Conservation (phyloP, 1,139 yeast species). For the Eremothecium cymbalariae region DNA sequence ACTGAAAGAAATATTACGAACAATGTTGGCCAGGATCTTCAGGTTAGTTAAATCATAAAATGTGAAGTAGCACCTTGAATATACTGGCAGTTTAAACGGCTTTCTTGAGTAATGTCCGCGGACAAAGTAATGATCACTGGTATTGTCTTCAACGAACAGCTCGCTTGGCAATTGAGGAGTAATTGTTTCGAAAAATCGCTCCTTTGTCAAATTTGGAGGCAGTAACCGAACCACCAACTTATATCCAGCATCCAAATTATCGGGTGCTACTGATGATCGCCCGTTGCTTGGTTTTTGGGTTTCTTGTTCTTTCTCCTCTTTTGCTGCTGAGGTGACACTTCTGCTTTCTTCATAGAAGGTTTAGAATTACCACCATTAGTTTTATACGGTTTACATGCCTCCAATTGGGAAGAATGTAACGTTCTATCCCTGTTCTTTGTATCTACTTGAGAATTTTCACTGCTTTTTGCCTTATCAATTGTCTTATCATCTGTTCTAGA, state of each 20-base stretch:
- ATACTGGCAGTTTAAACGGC: conserved; percentile 26
- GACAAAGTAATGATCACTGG: conserved; percentile 23
- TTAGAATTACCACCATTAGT: too few species aligned
- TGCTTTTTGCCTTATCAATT: too few species aligned
- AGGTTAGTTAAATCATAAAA: conserved; percentile 18
- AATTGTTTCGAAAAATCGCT: conserved; percentile 19
- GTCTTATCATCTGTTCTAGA: too few species aligned
- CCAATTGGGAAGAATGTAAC: too few species aligned
- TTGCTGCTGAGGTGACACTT: too few species aligned
- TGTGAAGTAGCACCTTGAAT: conserved; percentile 29
- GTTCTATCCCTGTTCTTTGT: too few species aligned
- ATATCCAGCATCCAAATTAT: conserved; percentile 5
- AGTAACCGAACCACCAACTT: conserved; percentile 28
- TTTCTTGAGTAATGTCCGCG: conserved; percentile 23
- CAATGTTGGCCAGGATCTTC: conserved; percentile 12
- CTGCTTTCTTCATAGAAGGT: too few species aligned
- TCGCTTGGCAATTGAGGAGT: conserved; percentile 5
- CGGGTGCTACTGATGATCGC: too few species aligned
- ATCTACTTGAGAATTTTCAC: too few species aligned
- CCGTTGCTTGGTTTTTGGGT: too few species aligned
- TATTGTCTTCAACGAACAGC: conserved; percentile 10
- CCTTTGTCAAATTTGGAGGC: conserved; percentile 28
- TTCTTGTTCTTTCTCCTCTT: too few species aligned
- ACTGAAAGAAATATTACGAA: conserved; percentile 18
- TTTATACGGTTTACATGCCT: too few species aligned